Evolutionary conservation across 441 rosid genomes (phyloP).

Genomic region (Cnidoscolus chayamansa): DNA sequence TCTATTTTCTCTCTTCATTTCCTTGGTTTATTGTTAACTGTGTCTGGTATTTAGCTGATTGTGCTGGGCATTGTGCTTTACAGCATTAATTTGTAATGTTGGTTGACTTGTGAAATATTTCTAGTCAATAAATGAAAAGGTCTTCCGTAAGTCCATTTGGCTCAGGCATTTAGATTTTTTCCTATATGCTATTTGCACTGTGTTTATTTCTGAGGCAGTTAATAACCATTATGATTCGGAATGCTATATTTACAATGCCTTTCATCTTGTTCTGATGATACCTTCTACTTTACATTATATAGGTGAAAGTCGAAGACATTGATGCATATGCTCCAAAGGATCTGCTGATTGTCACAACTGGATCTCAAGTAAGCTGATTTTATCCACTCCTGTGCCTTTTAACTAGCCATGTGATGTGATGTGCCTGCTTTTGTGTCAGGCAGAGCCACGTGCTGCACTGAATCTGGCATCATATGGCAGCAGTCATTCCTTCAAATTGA

Average conservation of each 20-base stretch:
- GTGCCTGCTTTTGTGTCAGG: conserved; percentile 51
- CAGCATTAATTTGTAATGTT: background rate
- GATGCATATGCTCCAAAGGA: conserved; percentile 93
- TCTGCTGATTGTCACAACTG: conserved; percentile 89
- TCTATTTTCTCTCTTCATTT: background rate
- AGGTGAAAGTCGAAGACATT: conserved; percentile 94
- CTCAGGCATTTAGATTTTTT: background rate
- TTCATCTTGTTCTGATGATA: conserved; percentile 12
- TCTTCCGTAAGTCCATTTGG: background rate
- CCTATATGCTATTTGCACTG: conserved; percentile 2
- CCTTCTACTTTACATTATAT: conserved; percentile 19
- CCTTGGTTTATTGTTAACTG: background rate
- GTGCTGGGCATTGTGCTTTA: background rate
- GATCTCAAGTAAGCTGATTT: conserved; percentile 79
- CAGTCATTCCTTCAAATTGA: conserved; percentile 80
- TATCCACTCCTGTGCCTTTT: conserved; percentile 16
- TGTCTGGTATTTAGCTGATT: background rate
- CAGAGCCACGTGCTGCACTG: conserved; percentile 97
- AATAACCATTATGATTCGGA: background rate
- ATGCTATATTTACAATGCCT: background rate
- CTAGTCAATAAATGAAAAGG: background rate
- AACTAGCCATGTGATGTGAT: conserved; percentile 28
- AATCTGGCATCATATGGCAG: conserved; percentile 95
- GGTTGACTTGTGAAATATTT: background rate
- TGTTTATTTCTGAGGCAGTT: background rate